Base-by-base conservation (phyloP, 1,139 yeast species). In the Schizosaccharomyces versatilis region DNA sequence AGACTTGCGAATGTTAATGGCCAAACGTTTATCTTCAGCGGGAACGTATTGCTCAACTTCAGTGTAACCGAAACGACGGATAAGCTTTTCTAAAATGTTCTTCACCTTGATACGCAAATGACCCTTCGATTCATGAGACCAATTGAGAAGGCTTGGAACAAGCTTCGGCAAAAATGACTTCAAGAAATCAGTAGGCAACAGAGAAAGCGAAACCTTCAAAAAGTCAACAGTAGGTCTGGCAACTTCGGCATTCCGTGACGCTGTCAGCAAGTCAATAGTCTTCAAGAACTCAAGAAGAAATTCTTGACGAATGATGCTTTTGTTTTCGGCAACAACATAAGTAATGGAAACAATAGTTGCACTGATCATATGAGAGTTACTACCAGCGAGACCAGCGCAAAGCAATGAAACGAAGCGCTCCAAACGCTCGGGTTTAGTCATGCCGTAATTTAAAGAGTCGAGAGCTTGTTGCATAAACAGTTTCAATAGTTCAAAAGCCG, bases 111-210 rank as follows among this genome's bases (percentile, higher is more conserved):
- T 77, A 66, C 84, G 85, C 74, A 93, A 88, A 65, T 86, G 95
- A 47, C 94, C 94, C 64, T 84, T 84, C 69, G 88, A 96, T 66
- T 86, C 97, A 66, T 85, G 94, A 48, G 95, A 84, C 94, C 97
- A 88, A 61, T 79, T 79, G 76, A 90, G 73, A 62, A 90, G 73
- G 62, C 84, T 81, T 44, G 75, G 72, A 57, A 90, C 72, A 56
- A 90, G 70, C 32, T 76, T 80, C 52, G 74, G 72, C 63, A 93
- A 75, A 61, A 81, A 79, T 8, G 79, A 75, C 63, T 75, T 76
- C 55, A 90, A 80, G 62, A 81, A 66, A 36, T 83, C 95, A 60
- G 78, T 82, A 7, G 97, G 96, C 57, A 90, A 74, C 14, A 88
- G 77, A 60, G 88, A 74, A 36, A 86, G 82, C 61, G 93, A 86